These are phyloP conservation scores for Dendrobium catenatum DNA, from an alignment of 106 monocot genomes.

Conservation along the genomic window DNA sequence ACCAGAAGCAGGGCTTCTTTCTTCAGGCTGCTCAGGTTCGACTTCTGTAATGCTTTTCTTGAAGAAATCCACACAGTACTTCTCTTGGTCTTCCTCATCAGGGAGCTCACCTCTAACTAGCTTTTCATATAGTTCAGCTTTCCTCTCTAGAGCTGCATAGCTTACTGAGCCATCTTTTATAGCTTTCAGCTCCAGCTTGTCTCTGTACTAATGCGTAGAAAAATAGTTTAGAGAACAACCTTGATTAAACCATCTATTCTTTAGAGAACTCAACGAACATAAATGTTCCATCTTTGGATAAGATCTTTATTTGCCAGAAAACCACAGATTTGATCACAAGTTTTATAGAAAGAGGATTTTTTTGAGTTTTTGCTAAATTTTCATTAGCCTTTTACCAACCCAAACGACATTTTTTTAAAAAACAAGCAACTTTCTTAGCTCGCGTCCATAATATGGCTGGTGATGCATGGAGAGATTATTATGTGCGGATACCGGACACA, in stretches of 20 bases:
- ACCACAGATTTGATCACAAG: no score
- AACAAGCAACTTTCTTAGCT: no score
- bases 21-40: slow-evolving; percentile 20
- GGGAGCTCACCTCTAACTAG: slow-evolving; percentile 77
- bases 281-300: no score
- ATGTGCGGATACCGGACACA: no score
- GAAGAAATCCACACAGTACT: slow-evolving; percentile 95
- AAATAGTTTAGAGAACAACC: neutral
- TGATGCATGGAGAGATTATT: no score
- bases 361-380: no score
- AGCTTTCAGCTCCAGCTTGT: slow-evolving; percentile 93
- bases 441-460: no score
- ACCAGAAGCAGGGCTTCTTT: slow-evolving; percentile 1
- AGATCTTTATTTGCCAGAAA: no score
- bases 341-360: no score
- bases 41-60: slow-evolving; percentile 43
- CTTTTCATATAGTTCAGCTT: slow-evolving; percentile 90
- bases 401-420: no score
- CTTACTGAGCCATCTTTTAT: slow-evolving; percentile 73
- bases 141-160: slow-evolving; percentile 87
- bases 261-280: no score
- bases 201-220: slow-evolving; percentile 26
- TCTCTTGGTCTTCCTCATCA: slow-evolving; percentile 88
- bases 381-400: no score
- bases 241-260: neutral